Evolutionary conservation across 225 moss, liverwort and hornwort genomes (phyloP).

Genomic region (Neckera pumila): DNA sequence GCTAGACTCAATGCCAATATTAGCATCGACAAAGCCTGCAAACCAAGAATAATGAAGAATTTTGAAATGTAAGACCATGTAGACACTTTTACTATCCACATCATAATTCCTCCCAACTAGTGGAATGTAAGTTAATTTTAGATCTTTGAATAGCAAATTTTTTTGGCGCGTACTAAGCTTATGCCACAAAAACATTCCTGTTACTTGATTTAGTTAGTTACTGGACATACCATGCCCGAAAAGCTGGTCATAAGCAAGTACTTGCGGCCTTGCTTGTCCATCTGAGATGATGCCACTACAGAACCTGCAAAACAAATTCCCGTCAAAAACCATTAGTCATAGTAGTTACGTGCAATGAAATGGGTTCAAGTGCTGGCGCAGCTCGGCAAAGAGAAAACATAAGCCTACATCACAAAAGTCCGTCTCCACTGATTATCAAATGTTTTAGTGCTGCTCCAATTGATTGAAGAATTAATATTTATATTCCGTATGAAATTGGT

Average conservation of each 20-base stretch:
- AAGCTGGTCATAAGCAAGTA: slow-evolving; percentile 62
- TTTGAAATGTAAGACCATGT: background rate
- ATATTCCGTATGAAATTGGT: background rate
- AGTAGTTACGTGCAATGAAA: background rate
- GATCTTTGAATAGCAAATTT: background rate
- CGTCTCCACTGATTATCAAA: background rate
- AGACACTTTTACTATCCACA: background rate
- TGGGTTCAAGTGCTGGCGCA: background rate
- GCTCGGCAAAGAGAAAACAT: background rate
- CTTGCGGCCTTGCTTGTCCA: slow-evolving; percentile 94
- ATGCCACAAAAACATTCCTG: background rate
- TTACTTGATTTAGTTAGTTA: background rate
- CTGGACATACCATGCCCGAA: slow-evolving; percentile 64
- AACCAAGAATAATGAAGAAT: background rate
- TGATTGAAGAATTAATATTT: background rate
- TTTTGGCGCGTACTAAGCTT: background rate
- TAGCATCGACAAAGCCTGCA: slow-evolving; percentile 71
- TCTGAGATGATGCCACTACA: slow-evolving; percentile 70
- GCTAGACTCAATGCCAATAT: slow-evolving; percentile 59
- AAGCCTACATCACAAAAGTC: background rate
- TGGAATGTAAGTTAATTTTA: background rate
- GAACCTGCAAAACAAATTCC: slow-evolving; percentile 33
- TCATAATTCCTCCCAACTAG: background rate
- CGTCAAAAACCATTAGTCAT: background rate
- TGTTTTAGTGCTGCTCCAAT: background rate